These are phyloP conservation scores for Penicillium fimorum DNA, from an alignment of 495 filamentous ascomycete species.

Conservation along the genomic window DNA sequence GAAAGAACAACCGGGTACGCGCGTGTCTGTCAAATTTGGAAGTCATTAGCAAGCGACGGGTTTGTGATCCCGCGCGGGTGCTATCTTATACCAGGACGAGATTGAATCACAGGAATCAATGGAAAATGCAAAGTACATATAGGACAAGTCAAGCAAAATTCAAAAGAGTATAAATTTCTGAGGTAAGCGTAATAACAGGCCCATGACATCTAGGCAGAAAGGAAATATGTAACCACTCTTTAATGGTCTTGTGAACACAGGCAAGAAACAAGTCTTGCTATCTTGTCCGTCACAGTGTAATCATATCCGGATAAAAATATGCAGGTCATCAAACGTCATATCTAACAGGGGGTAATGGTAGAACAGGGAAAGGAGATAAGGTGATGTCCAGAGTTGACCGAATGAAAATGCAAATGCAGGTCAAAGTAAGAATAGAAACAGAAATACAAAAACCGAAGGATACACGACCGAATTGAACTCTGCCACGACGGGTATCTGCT, in stretches of 20 bases:
- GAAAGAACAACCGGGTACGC: neutral
- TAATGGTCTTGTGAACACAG: neutral
- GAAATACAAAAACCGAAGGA: slow-evolving; percentile 4
- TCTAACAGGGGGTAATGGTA: neutral
- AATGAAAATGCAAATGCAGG: slow-evolving; percentile 3
- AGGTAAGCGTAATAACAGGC: neutral
- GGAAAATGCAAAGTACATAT: neutral
- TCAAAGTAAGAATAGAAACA: slow-evolving; percentile 8
- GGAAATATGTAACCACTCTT: neutral
- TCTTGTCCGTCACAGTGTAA: slow-evolving; percentile 2
- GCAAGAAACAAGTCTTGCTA: slow-evolving; percentile 1
- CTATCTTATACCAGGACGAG: neutral
- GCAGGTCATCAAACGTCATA: slow-evolving; percentile 11
- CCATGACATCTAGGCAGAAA: neutral
- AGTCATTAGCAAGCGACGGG: neutral
- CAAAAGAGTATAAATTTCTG: neutral
- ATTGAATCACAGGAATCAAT: neutral
- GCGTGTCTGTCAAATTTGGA: neutral
- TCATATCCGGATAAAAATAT: slow-evolving; percentile 11
- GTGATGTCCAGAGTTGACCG: neutral
- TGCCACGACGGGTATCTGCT: slow-evolving; percentile 23
- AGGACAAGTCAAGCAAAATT: neutral
- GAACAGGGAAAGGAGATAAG: neutral
- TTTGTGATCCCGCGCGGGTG: neutral
- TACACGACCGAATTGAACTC: slow-evolving; percentile 7